Percentiles rank a stretch among this genome's conserved stretches.
Evolutionary conservation across 2,329 filamentous ascomycete genomes (phyloP).

Genomic region (Hypoxylon sp.): DNA sequence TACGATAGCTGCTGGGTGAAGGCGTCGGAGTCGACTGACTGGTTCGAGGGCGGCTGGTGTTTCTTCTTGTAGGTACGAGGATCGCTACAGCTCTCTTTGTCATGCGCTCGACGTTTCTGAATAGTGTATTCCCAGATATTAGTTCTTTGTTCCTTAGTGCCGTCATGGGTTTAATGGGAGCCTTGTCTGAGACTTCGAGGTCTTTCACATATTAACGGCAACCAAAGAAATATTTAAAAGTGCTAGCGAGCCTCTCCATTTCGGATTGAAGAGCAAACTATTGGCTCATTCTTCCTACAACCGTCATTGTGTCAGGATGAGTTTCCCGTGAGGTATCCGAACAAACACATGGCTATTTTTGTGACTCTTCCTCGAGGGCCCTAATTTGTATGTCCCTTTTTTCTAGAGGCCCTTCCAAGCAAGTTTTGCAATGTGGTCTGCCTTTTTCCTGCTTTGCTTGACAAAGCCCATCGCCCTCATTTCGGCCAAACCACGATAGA

Average conservation of each 20-base stretch:
- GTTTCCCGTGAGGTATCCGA: slow-evolving; percentile 12
- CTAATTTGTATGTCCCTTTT: slow-evolving; percentile 11
- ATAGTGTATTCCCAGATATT: slow-evolving; percentile 38
- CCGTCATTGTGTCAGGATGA: slow-evolving; percentile 33
- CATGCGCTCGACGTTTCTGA: slow-evolving; percentile 40
- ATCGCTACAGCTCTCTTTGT: slow-evolving; percentile 48
- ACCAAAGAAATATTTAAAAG: slow-evolving; percentile 38
- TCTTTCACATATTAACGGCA: slow-evolving; percentile 43
- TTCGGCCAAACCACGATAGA: slow-evolving; percentile 89
- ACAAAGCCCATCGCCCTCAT: slow-evolving; percentile 87
- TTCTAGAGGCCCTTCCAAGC: slow-evolving; percentile 75
- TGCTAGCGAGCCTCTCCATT: slow-evolving; percentile 17
- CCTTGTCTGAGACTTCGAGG: slow-evolving; percentile 45
- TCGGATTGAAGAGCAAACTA: slow-evolving; percentile 20
- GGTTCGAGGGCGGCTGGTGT: slow-evolving; percentile 41
- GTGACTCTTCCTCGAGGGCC: slow-evolving; percentile 24
- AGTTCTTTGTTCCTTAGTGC: slow-evolving; percentile 42
- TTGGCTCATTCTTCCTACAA: slow-evolving; percentile 23
- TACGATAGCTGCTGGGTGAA: slow-evolving; percentile 47
- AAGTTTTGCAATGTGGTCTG: slow-evolving; percentile 90
- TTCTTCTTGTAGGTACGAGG: slow-evolving; percentile 51
- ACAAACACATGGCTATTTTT: slow-evolving; percentile 39
- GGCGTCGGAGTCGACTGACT: slow-evolving; percentile 35
- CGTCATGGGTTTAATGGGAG: slow-evolving; percentile 40
- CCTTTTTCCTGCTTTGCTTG: slow-evolving; percentile 90